Evolutionary conservation across 306 rosid species (phyloP).

Genomic region (Coriaria nepalensis): DNA sequence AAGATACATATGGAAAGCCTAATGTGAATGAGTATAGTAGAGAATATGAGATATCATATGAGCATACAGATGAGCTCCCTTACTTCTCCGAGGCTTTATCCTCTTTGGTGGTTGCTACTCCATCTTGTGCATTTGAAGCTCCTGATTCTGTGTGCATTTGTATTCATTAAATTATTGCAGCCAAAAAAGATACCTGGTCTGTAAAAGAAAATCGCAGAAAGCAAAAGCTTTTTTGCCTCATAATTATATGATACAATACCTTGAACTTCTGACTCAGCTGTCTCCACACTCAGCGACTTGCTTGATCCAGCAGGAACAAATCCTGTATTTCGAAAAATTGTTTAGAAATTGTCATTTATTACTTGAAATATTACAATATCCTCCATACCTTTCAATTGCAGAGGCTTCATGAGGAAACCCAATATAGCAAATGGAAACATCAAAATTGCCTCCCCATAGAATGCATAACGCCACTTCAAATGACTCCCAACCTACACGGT

Average conservation of each 20-base stretch:
- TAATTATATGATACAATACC: conserved; percentile 24
- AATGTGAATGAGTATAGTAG: too few species aligned
- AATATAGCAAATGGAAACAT: conserved; percentile 88
- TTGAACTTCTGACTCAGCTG: conserved; percentile 35
- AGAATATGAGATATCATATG: too few species aligned
- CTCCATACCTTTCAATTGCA: conserved; percentile 56
- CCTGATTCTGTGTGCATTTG: conserved; percentile 22
- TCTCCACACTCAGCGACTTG: conserved; percentile 23
- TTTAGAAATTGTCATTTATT: conserved; percentile 5
- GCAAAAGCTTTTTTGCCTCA: neutral
- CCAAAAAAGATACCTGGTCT: conserved; percentile 3
- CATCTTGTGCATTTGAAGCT: conserved; percentile 27
- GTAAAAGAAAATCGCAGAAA: neutral
- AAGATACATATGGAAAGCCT: too few species aligned
- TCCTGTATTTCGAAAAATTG: conserved; percentile 37
- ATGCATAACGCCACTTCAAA: conserved; percentile 74
- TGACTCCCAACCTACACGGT: conserved; percentile 53
- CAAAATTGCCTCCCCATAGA: conserved; percentile 67
- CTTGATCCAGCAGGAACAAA: conserved; percentile 38
- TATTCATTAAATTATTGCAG: conserved; percentile 17
- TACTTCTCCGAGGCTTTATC: conserved; percentile 31
- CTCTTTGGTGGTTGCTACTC: conserved; percentile 18
- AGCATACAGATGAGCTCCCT: too few species aligned
- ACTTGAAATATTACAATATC: conserved; percentile 14
- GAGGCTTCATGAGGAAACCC: conserved; percentile 68